A percentile compares a stretch with the other conserved stretches of the same genome.
Conservation (phyloP, 1,284 basidiomycete genomes). For the Ceratobasidium sp. region DNA sequence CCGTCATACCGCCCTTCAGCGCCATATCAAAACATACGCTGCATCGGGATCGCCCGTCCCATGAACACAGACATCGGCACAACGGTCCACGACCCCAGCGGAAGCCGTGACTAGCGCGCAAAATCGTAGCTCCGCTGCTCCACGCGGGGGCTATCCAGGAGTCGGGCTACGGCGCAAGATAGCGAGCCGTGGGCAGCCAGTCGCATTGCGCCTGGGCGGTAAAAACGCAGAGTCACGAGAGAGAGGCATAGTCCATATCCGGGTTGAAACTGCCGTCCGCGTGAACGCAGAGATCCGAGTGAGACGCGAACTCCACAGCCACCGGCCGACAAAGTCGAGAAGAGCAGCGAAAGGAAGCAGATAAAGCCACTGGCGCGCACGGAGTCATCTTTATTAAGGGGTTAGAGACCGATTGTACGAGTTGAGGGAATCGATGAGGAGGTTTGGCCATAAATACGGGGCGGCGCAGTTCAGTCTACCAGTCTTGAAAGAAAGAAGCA, state of each 20-base stretch:
- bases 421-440: constrained; percentile 20
- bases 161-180: constrained; percentile 17
- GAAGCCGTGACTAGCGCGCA: constrained; percentile 21
- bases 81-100: constrained; percentile 10
- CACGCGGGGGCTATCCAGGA: constrained; percentile 33
- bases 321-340: constrained; percentile 16
- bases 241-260: background rate
- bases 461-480: constrained; percentile 27
- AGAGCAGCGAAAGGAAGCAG: constrained; percentile 21
- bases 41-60: constrained; percentile 24
- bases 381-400: constrained; percentile 26
- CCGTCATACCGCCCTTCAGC: constrained; percentile 19
- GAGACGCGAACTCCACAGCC: constrained; percentile 21
- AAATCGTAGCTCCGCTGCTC: constrained; percentile 22
- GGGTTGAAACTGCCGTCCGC: constrained; percentile 8
- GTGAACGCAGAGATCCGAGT: constrained; percentile 35
- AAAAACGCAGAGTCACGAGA: constrained; percentile 26
- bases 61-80: constrained; percentile 22
- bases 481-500: constrained; percentile 23
- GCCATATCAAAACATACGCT: constrained; percentile 4
- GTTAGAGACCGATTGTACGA: background rate
- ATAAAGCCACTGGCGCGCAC: constrained; percentile 24
- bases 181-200: background rate
- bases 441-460: constrained; percentile 16
- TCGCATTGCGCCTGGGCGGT: constrained; percentile 8